Evolutionary conservation across 805 yeast species (phyloP), one percentile per base, ranked within the genome.

Genomic region (Candida boleticola): DNA sequence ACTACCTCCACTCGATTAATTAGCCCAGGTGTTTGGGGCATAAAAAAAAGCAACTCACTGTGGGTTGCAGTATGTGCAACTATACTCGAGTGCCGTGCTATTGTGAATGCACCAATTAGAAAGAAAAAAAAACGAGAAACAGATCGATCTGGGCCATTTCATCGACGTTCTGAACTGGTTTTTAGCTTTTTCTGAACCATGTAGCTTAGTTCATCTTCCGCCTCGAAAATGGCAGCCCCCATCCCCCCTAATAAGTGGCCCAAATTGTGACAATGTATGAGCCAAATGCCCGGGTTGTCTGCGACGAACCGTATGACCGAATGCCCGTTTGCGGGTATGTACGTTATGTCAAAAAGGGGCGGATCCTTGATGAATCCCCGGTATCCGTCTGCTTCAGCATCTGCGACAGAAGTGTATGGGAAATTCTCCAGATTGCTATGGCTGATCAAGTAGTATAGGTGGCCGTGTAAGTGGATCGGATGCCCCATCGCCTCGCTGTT

Each of bases 381-480:
- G 26, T 50, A 51, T 25, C 53, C 51, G 5, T 42, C 48, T 0
- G 23, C 39, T 3, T 55, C 23, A 4, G 66, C 67, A 9, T 61
- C 61, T n/a, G 44, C 53, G 13, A 60, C 46, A 3, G 61, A 45
- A 16, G 33, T 32, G 39, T 50, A 60, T 3, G 54, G 55, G 41
- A 64, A 63, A 29, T 48, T 53, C 7, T 48, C 48, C 14, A 46
- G 41, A 9, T 53, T 52, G 32, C 60, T 56, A 40, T 41, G 54
- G 36, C 63, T 57, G 21, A 64, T 49, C 2, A 57, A 45, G 42
- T 60, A 61, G 45, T 63, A 58, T 19, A 52, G 48, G 40, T 64
- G 70, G 3, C 68, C 70, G 42, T 64, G 70, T 11, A 64, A 43
- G 40, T 64, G 70, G 26, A 62, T 51, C 6, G 70, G 70, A 44